Evolutionary conservation across 306 rosid species (phyloP), one percentile per base, ranked within the genome.

Genomic region (Alnus rubra): DNA sequence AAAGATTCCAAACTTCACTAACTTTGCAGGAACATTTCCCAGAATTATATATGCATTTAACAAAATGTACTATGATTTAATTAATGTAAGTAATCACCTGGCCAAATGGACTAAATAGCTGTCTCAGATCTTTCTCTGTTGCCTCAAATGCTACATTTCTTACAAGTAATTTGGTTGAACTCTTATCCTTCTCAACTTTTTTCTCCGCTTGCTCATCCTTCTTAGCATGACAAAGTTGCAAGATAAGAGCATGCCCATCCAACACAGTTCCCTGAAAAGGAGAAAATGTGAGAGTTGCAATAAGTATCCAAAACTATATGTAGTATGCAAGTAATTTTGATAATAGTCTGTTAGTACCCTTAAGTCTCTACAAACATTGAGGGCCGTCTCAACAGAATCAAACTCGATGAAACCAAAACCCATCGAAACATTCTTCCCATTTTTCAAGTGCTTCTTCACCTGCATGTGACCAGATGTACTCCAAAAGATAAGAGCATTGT

Each of bases 91-190:
- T 47, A 89, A 78, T 91, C 73, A 95, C 99, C 99, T 96, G 97
- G 82, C 99, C 97, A 79, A 90, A 96, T 55, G 99, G 92, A 80
- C 89, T 87, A 81, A 96, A 96, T 71, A 96, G 88, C 83, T 89
- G 92, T 69, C 96, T 88, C 79, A 96, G 79, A 51, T 96, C 99
- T 88, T 90, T 93, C 86, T 84, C 86, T 39, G 96, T 90, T 47
- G 99, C 98, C 85, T 93, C 89, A 69, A 96, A 96, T 69, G 99
- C 98, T 59, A 93, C 92, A 76, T 96, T 96, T 89, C 55, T 89
- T 16, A 96, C 90, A 63, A 89, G 92, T 78, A 93, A 79, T 71
- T 96, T 96, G 55, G 97, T 96, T 35, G 98, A 93, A 81, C 94
- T 96, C 86, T 74, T 93, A 73, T 89, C 92, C 83, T 89, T 86